Conservation (phyloP, 192 early-diverging fungal species). For the Coemansia sp. region DNA sequence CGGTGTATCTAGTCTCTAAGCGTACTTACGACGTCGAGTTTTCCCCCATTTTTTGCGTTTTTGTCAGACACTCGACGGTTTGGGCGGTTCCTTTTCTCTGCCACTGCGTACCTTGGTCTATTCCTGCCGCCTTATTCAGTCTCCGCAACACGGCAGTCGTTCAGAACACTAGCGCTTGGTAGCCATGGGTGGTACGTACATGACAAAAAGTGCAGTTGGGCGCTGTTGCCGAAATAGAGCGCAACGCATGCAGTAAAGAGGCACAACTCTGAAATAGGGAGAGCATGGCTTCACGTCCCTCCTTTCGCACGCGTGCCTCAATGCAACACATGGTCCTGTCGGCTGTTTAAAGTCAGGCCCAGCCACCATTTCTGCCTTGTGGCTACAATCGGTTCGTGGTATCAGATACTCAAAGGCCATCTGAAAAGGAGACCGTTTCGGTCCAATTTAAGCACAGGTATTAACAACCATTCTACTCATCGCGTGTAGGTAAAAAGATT, state of each 20-base stretch:
- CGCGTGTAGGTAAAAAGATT: constrained; percentile 43
- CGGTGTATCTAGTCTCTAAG: not conserved
- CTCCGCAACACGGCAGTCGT: not conserved
- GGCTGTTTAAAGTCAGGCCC: not conserved
- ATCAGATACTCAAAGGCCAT: not conserved
- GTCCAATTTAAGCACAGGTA: not conserved
- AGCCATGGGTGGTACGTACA: constrained; percentile 21
- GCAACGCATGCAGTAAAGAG: constrained; percentile 9
- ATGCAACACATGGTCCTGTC: constrained; percentile 4
- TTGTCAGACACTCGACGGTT: not conserved
- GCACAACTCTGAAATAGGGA: constrained; percentile 1
- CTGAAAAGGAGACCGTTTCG: not conserved
- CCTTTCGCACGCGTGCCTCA: constrained; percentile 4
- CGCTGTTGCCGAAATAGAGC: constrained; percentile 3
- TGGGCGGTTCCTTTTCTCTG: not conserved
- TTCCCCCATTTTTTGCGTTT: not conserved
- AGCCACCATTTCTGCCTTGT: not conserved
- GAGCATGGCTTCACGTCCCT: not conserved
- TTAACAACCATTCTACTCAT: not conserved
- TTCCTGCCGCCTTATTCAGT: not conserved
- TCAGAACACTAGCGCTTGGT: not conserved
- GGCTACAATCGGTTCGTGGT: not conserved
- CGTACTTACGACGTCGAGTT: not conserved
- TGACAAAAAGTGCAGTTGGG: not conserved
- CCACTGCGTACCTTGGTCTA: not conserved